Base-by-base conservation (phyloP, 2,329 filamentous ascomycete genomes). In the Calonectria naviculata region DNA sequence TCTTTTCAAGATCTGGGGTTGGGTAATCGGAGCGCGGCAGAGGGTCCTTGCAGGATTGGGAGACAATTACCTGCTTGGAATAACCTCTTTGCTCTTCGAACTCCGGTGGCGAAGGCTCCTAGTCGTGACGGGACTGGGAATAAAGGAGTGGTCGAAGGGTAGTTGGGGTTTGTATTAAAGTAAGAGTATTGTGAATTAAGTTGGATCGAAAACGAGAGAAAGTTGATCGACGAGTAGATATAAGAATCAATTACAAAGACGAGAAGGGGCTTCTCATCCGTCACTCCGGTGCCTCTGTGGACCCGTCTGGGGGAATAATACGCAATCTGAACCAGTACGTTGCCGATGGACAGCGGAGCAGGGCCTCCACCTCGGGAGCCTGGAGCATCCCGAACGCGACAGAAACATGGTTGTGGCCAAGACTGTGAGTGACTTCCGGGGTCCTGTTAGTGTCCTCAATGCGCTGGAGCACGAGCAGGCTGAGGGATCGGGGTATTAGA, bases 71-170 rank as follows among this genome's bases (percentile, higher is more conserved):
- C 62, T 65, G 46, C 52, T 66, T 46, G 61, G 67, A 70, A 41
- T 26, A 34, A 47, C 63, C 68, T 61, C 62, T 58, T 63, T 61
- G 68, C 68, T 70, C 68, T 56, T 64, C 38, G n/a, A 38, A 47
- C 68, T 63, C 52, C 38, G 67, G 44, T 5, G 34, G 19, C 42
- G 41, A 38, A 49, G 31, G 17, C 31, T 62, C 26, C 49, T 46
- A 63, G 47, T 56, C 29, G 56, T 61, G 56, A 60, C 41, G 47
- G 47, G 58, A 68, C 24, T 12, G 31, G 21, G 49, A 56, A 63
- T 64, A 34, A 63, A 58, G 38, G 41, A 49, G 44, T 38, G 46
- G 41, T 58, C 19, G 42, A 63, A 56, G 28, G 46, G 26, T 31
- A 63, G 61, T 62, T 21, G 26, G 61, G 36, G 58, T 10, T 47